A percentile compares a stretch with the other conserved stretches of the same genome.
These are phyloP conservation scores for Lepiota brunneoincarnata DNA, from an alignment of 768 basidiomycete species.

Conservation along the genomic window DNA sequence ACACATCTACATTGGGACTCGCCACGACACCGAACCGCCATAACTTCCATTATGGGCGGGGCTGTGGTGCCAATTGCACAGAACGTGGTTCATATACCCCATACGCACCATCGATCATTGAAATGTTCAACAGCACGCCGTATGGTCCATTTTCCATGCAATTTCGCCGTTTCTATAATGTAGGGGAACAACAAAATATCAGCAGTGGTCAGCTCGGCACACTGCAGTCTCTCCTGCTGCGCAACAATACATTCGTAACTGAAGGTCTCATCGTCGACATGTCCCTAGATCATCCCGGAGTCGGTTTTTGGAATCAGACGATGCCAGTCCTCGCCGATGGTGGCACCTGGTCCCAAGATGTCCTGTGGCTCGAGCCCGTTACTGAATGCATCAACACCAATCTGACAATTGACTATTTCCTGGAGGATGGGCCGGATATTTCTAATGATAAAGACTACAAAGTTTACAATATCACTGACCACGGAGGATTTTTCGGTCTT, in stretches of 20 bases:
- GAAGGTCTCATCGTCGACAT: slow-evolving; percentile 5
- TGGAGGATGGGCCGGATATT: background rate
- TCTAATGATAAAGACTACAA: too few relatives aligned
- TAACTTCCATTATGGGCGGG: too few relatives aligned
- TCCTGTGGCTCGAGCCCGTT: slow-evolving; percentile 3
- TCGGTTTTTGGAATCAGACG: slow-evolving; percentile 4
- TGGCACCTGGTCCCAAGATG: slow-evolving; percentile 1
- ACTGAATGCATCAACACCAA: slow-evolving; percentile 1
- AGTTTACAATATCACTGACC: background rate
- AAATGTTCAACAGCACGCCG: background rate
- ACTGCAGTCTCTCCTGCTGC: background rate
- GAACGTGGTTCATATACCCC: slow-evolving; percentile 5
- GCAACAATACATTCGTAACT: background rate
- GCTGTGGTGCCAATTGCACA: too few relatives aligned
- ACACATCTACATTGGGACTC: too few relatives aligned
- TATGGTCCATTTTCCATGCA: slow-evolving; percentile 1
- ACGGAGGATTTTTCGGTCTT: background rate
- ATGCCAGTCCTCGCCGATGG: background rate
- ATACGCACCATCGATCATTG: background rate
- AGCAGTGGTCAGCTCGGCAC: background rate
- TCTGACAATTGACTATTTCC: background rate
- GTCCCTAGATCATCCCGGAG: background rate
- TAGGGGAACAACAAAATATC: background rate
- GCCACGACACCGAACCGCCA: too few relatives aligned
- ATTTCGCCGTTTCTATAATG: background rate